Conservation (phyloP, 371 early-diverging fungal species). For the Dentiscutata heterogama region DNA sequence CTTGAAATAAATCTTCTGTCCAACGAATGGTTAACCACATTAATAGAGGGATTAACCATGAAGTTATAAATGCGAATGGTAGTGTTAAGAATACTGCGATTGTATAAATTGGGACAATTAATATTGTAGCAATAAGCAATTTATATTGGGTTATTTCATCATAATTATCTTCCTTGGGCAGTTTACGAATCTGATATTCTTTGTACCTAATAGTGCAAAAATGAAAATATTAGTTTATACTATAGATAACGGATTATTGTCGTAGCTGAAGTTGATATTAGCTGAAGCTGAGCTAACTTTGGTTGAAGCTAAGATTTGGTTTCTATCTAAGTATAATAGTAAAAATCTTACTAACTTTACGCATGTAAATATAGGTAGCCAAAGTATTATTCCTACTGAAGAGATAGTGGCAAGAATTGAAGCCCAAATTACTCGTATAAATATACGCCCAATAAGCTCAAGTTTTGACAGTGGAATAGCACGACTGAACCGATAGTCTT, state of each 20-base stretch:
- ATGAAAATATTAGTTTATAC: neutral
- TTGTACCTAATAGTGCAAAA: neutral
- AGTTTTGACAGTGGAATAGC: constrained; percentile 3
- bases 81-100: neutral
- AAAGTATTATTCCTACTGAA: neutral
- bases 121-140: constrained; percentile 11
- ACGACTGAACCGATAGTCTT: constrained; percentile 20
- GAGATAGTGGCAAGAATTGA: neutral
- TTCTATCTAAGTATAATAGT: no score
- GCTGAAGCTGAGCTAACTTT: no score
- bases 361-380: neutral
- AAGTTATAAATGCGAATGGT: neutral
- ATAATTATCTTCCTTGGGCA: constrained; percentile 17
- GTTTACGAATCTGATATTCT: constrained; percentile 36
- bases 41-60: constrained; percentile 23
- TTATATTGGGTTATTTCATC: constrained; percentile 33
- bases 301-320: no score
- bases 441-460: constrained; percentile 1
- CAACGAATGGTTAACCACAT: constrained; percentile 35
- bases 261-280: no score
- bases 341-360: constrained; percentile 12
- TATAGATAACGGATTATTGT: no score
- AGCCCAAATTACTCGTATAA: constrained; percentile 11
- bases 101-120: constrained; percentile 15
- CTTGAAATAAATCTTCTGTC: constrained; percentile 26